Evolutionary conservation across 1,284 basidiomycete genomes (phyloP).

Genomic region (Tremellales sp.): DNA sequence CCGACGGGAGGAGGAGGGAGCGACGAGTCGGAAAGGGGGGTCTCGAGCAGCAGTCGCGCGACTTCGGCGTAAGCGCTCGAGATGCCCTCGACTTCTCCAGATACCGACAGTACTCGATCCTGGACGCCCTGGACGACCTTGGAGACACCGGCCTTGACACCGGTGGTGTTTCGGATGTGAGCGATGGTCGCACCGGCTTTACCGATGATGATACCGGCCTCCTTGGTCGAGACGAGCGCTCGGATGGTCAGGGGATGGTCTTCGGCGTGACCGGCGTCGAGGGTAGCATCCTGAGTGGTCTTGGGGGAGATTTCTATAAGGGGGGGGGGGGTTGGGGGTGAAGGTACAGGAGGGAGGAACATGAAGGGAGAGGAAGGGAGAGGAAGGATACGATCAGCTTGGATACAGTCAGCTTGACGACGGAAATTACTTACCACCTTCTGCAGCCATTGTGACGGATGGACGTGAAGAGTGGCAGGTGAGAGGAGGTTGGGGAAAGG

Average conservation of each 20-base stretch:
- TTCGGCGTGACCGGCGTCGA: slow-evolving; percentile 10
- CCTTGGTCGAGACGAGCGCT: slow-evolving; percentile 90
- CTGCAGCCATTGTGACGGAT: not conserved
- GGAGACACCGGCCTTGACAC: slow-evolving; percentile 96
- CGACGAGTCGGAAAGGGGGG: slow-evolving; percentile 61
- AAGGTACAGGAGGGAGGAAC: no score
- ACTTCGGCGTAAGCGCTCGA: slow-evolving; percentile 95
- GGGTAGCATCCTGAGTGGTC: slow-evolving; percentile 23
- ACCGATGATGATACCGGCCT: slow-evolving; percentile 92
- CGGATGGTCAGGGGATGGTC: slow-evolving; percentile 66
- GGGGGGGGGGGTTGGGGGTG: no score
- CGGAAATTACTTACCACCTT: not conserved
- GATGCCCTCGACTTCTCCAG: slow-evolving; percentile 83
- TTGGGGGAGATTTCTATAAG: slow-evolving; percentile 34
- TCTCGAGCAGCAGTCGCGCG: slow-evolving; percentile 79
- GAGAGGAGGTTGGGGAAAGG: not conserved
- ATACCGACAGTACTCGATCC: slow-evolving; percentile 92
- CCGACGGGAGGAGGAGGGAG: slow-evolving; percentile 62
- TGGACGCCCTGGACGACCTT: slow-evolving; percentile 97
- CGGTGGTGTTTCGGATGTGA: slow-evolving; percentile 87
- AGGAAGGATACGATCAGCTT: no score
- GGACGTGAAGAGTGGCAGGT: not conserved
- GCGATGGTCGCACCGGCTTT: slow-evolving; percentile 96
- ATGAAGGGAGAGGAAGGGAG: no score
- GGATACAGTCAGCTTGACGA: no score